These are phyloP conservation scores for Hymenoscyphus linearis DNA, from an alignment of 2,329 filamentous ascomycete genomes.

Conservation along the genomic window DNA sequence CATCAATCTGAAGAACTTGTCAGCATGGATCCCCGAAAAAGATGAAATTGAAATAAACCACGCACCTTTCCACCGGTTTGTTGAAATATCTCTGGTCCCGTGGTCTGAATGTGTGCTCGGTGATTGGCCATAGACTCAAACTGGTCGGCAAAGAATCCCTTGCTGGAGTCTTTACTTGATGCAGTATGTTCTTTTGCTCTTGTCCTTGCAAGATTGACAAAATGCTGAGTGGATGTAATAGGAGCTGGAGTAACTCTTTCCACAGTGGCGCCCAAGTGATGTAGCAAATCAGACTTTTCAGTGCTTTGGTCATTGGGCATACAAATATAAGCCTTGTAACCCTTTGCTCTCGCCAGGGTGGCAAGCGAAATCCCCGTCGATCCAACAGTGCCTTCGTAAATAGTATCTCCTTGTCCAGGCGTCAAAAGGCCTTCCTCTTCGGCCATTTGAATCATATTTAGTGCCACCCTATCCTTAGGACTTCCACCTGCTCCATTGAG, in stretches of 20 bases:
- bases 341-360: slow-evolving; percentile 77
- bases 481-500: slow-evolving; percentile 91
- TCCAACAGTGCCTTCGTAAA: slow-evolving; percentile 96
- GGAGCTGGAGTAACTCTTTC: slow-evolving; percentile 86
- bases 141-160: slow-evolving; percentile 91
- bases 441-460: slow-evolving; percentile 80
- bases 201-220: slow-evolving; percentile 82
- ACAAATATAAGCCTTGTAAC: slow-evolving; percentile 91
- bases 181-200: slow-evolving; percentile 70
- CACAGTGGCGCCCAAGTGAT: slow-evolving; percentile 86
- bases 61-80: slow-evolving; percentile 61
- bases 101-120: slow-evolving; percentile 73
- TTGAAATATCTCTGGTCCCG: slow-evolving; percentile 81
- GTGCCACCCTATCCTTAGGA: slow-evolving; percentile 90
- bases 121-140: slow-evolving; percentile 92
- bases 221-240: slow-evolving; percentile 89
- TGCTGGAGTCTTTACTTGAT: slow-evolving; percentile 52
- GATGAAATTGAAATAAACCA: not conserved
- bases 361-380: slow-evolving; percentile 95
- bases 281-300: slow-evolving; percentile 85
- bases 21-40: not conserved
- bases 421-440: slow-evolving; percentile 71
- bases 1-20: slow-evolving; percentile 50
- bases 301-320: slow-evolving; percentile 89
- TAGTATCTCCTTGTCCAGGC: slow-evolving; percentile 81